A percentile compares a stretch with the other conserved stretches of the same genome.
phyloP scores from a whole-genome alignment of 768 basidiomycete species.

The Atractiella rhizophila region DNA sequence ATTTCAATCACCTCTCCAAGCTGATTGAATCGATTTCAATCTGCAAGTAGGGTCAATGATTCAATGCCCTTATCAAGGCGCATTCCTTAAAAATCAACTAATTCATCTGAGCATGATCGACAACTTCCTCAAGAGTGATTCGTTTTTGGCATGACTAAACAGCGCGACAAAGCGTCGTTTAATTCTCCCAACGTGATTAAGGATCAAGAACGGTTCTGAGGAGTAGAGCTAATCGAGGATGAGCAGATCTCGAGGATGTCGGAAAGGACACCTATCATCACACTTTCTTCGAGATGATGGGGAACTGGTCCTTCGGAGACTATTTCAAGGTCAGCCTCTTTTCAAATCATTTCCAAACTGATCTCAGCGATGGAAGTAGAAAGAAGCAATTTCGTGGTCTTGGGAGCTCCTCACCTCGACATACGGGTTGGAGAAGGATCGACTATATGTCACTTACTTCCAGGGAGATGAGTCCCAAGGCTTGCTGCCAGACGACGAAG shows the following conservation, averaged over 20 bases:
- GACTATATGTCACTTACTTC: slow-evolving; percentile 92
- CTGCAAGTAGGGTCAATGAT: too few species aligned
- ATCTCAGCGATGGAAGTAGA: slow-evolving; percentile 26
- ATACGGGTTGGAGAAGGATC: slow-evolving; percentile 63
- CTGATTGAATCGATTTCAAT: too few species aligned
- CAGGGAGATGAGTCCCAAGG: slow-evolving; percentile 71
- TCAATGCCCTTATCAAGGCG: too few species aligned
- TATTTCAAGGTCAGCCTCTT: slow-evolving; percentile 64
- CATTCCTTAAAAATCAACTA: too few species aligned
- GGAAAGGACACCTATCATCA: slow-evolving; percentile 88
- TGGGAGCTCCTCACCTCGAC: slow-evolving; percentile 84
- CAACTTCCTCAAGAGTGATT: too few species aligned
- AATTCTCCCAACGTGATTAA: too few species aligned
- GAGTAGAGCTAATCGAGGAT: too few species aligned
- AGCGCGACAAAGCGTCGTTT: too few species aligned
- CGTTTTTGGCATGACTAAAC: too few species aligned
- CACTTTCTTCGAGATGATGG: slow-evolving; percentile 75
- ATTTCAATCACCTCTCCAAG: too few species aligned
- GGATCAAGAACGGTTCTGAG: too few species aligned
- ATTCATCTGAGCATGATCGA: too few species aligned
- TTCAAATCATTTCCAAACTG: background rate
- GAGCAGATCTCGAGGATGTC: slow-evolving; percentile 91
- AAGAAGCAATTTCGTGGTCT: slow-evolving; percentile 74
- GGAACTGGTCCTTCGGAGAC: slow-evolving; percentile 99
- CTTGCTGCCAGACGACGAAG: slow-evolving; percentile 67